Evolutionary conservation across 495 filamentous ascomycete species (phyloP).

Genomic region (Cudoniella acicularis): DNA sequence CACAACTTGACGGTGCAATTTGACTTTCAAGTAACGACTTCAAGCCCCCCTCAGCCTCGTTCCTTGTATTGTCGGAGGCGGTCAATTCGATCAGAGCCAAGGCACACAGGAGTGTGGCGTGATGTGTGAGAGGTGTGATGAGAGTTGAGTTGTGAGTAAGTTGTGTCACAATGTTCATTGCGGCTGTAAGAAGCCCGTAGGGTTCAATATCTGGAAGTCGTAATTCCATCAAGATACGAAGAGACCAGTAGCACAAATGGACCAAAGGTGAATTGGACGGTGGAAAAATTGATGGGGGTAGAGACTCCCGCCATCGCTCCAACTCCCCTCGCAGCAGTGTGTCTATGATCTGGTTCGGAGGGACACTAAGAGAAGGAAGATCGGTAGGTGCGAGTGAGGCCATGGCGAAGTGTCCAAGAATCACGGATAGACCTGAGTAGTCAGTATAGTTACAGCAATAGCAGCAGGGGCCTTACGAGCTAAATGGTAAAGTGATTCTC

Average conservation of each 20-base stretch:
- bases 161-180: constrained; percentile 52
- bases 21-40: constrained; percentile 15
- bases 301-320: constrained; percentile 43
- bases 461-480: constrained; percentile 55
- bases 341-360: neutral
- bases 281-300: constrained; percentile 34
- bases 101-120: constrained; percentile 64
- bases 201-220: constrained; percentile 53
- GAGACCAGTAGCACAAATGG: constrained; percentile 71
- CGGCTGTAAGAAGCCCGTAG: constrained; percentile 58
- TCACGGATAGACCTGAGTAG: constrained; percentile 33
- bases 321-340: constrained; percentile 23
- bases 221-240: constrained; percentile 58
- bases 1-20: constrained; percentile 11
- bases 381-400: constrained; percentile 30
- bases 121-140: constrained; percentile 64
- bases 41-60: constrained; percentile 32
- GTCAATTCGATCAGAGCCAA: constrained; percentile 65
- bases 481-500: constrained; percentile 59
- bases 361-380: neutral
- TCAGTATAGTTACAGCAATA: neutral
- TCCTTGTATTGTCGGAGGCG: constrained; percentile 34
- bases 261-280: constrained; percentile 45
- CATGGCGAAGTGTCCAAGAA: constrained; percentile 39
- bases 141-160: constrained; percentile 54